Percentiles rank a stretch among this genome's conserved stretches.
phyloP scores from a whole-genome alignment of 805 yeast species.

The Yamadazyma sp. region DNA sequence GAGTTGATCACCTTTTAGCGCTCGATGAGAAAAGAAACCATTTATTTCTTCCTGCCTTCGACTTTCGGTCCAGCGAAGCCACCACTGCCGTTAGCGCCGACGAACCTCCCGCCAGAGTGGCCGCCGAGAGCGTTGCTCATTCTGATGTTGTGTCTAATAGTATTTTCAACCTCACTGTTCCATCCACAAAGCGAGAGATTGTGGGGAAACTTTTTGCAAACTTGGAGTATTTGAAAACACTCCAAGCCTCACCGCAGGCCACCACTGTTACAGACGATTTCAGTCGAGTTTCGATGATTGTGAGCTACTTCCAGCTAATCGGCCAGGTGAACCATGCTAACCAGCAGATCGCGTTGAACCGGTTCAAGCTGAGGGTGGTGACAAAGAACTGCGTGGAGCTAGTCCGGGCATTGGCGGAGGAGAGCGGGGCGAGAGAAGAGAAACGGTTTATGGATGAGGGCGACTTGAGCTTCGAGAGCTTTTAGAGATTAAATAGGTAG shows the following conservation, averaged over 20 bases:
- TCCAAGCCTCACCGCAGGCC: background rate
- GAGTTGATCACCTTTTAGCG: too few species aligned
- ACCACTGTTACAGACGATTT: background rate
- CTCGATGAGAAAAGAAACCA: too few species aligned
- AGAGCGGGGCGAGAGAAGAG: background rate
- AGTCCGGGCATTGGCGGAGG: too few species aligned
- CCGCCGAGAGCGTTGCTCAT: too few species aligned
- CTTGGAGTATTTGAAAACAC: background rate
- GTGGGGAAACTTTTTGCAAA: background rate
- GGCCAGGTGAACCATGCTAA: conserved; percentile 7
- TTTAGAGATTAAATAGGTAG: conserved; percentile 1
- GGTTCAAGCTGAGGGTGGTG: conserved; percentile 10
- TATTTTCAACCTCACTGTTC: background rate
- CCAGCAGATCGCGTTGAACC: conserved; percentile 3
- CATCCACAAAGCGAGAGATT: conserved; percentile 2
- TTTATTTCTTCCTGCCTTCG: too few species aligned
- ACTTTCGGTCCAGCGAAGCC: too few species aligned
- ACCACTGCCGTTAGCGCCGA: too few species aligned
- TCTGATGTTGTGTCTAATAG: too few species aligned
- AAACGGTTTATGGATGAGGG: conserved; percentile 4
- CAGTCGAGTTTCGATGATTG: background rate
- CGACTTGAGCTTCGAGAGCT: conserved; percentile 5
- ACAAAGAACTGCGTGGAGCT: conserved; percentile 11
- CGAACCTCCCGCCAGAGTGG: too few species aligned
- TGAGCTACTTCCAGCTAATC: conserved; percentile 9